These are phyloP conservation scores for Chrysosporium queenslandicum DNA, from an alignment of 2,329 filamentous ascomycete genomes.

Conservation along the genomic window DNA sequence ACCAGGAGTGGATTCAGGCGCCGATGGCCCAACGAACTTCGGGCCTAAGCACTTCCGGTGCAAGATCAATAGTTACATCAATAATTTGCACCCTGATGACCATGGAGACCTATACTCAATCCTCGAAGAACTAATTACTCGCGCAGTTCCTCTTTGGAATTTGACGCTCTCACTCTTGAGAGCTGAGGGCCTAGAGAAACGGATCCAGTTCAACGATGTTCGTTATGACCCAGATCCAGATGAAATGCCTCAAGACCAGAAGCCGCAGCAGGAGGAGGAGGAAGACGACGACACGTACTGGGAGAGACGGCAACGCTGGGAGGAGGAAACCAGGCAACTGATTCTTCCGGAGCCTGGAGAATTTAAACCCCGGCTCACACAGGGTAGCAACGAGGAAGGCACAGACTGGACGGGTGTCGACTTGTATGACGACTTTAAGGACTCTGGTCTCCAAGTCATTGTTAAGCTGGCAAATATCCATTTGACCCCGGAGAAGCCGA, in stretches of 20 bases:
- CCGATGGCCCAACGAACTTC: neutral
- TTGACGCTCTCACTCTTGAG: constrained; percentile 20
- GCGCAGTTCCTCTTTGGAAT: constrained; percentile 30
- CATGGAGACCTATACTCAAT: constrained; percentile 26
- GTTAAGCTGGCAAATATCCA: constrained; percentile 54
- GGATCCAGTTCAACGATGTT: constrained; percentile 12
- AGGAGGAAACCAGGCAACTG: constrained; percentile 13
- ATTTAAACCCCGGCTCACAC: constrained; percentile 12
- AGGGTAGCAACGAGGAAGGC: constrained; percentile 8
- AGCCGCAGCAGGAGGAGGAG: constrained; percentile 6
- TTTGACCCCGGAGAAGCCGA: constrained; percentile 48
- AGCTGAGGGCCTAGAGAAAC: neutral
- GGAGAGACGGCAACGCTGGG: constrained; percentile 1
- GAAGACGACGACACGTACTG: constrained; percentile 14
- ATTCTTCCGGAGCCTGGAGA: constrained; percentile 17
- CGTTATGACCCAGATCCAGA: constrained; percentile 17
- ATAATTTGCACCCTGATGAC: constrained; percentile 32
- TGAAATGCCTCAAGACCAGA: constrained; percentile 17
- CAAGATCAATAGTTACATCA: constrained; percentile 33
- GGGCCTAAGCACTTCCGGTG: constrained; percentile 12
- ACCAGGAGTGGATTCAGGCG: constrained; percentile 12
- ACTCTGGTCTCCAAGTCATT: constrained; percentile 48
- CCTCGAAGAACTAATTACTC: constrained; percentile 27
- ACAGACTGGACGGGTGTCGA: too few relatives aligned
- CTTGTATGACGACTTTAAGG: constrained; percentile 24